Evolutionary conservation across 257 asterid species (phyloP).

Genomic region (Asclepias syriaca): DNA sequence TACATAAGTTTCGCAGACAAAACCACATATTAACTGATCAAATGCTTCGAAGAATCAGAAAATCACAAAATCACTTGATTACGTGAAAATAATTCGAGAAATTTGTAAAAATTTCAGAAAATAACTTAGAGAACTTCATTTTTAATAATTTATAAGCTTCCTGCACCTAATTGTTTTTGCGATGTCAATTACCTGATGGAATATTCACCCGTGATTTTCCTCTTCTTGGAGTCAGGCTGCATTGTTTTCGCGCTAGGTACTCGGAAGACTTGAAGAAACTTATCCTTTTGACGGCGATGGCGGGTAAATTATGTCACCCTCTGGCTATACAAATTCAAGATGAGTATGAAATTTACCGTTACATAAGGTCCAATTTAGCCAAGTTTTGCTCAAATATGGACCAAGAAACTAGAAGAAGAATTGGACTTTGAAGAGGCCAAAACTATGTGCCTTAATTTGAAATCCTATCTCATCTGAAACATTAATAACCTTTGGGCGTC

Average conservation of each 20-base stretch:
- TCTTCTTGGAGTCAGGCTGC: conserved; percentile 35
- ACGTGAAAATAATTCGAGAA: not conserved
- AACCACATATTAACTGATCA: not conserved
- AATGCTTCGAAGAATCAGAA: not conserved
- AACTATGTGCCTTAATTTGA: not conserved
- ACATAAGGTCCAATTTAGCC: not conserved
- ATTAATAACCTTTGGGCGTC: too few relatives aligned
- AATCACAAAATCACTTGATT: not conserved
- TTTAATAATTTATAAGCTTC: not conserved
- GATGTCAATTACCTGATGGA: conserved; percentile 31
- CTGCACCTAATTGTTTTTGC: not conserved
- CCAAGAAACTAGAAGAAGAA: not conserved
- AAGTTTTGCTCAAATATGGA: not conserved
- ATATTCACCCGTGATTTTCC: conserved; percentile 33
- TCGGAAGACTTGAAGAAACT: not conserved
- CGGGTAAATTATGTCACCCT: not conserved
- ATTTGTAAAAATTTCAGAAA: not conserved
- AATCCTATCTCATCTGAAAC: not conserved
- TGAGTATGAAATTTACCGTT: too few relatives aligned
- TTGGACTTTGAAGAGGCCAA: not conserved
- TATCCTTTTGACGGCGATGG: not conserved
- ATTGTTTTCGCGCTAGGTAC: not conserved
- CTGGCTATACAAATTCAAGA: not conserved
- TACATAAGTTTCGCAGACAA: not conserved
- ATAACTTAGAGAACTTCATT: not conserved